Conservation (phyloP, 2,329 filamentous ascomycete species). For the Penicillium oxalicum region DNA sequence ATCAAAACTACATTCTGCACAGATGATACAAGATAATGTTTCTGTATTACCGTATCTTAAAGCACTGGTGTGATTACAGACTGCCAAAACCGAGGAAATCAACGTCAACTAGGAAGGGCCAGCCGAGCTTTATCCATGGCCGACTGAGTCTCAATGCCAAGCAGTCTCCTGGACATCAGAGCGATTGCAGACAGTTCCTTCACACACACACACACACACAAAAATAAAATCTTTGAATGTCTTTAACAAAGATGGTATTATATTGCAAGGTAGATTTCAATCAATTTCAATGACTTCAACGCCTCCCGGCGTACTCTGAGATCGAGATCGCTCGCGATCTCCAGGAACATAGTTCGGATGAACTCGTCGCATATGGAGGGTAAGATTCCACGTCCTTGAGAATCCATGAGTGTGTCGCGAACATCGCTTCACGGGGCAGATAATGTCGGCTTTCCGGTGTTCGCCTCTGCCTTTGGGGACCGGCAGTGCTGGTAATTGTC, state of each 20-base stretch:
- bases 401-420: constrained; percentile 28
- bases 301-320: background rate
- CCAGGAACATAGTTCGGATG: constrained; percentile 21
- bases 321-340: constrained; percentile 2
- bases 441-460: constrained; percentile 23
- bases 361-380: constrained; percentile 30
- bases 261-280: constrained; percentile 1
- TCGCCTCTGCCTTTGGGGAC: constrained; percentile 19
- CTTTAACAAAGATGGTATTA: background rate
- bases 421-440: constrained; percentile 30
- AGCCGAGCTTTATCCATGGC: background rate
- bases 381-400: constrained; percentile 34
- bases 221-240: background rate
- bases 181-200: too few relatives aligned
- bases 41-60: background rate
- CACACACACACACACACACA: background rate
- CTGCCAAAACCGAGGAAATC: background rate
- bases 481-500: background rate
- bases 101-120: constrained; percentile 4
- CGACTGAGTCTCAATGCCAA: too few relatives aligned
- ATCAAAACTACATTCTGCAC: background rate
- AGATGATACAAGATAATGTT: constrained; percentile 1
- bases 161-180: too few relatives aligned
- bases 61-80: background rate
- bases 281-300: constrained; percentile 7